These are phyloP conservation scores for Yamadazyma membranifaciens DNA, from an alignment of 1,139 yeast genomes.

Conservation along the genomic window DNA sequence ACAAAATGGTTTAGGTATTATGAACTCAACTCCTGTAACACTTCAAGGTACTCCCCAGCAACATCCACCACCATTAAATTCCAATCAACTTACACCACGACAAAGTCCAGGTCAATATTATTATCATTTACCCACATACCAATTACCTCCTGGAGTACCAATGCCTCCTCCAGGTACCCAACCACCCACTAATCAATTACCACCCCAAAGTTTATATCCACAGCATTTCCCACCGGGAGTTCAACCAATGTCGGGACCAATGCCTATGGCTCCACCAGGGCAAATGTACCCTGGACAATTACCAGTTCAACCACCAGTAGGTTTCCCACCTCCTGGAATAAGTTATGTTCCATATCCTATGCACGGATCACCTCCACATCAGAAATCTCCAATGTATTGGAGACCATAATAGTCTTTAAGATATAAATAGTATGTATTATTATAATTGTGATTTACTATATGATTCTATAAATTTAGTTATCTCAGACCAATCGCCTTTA, in stretches of 20 bases:
- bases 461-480: conserved; percentile 3
- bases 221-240: conserved; percentile 4
- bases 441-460: neutral
- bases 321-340: neutral
- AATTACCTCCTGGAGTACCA: conserved; percentile 1
- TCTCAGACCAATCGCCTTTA: conserved; percentile 15
- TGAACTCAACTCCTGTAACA: conserved; percentile 23
- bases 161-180: neutral
- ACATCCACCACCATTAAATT: neutral
- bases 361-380: conserved; percentile 1
- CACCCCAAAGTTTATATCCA: neutral
- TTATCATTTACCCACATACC: conserved; percentile 2
- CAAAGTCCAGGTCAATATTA: conserved; percentile 1
- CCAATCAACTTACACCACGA: neutral
- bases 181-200: neutral
- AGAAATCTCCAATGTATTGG: conserved; percentile 3
- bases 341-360: neutral
- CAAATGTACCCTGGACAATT: conserved; percentile 3
- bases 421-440: conserved; percentile 1
- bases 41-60: conserved; percentile 32
- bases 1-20: too few species aligned
- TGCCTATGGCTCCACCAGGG: neutral
- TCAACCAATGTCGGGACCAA: conserved; percentile 2
- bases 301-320: neutral
- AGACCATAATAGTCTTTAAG: neutral